Base-by-base conservation (phyloP, 805 yeast genomes). In the Metschnikowia baotianmanensis region DNA sequence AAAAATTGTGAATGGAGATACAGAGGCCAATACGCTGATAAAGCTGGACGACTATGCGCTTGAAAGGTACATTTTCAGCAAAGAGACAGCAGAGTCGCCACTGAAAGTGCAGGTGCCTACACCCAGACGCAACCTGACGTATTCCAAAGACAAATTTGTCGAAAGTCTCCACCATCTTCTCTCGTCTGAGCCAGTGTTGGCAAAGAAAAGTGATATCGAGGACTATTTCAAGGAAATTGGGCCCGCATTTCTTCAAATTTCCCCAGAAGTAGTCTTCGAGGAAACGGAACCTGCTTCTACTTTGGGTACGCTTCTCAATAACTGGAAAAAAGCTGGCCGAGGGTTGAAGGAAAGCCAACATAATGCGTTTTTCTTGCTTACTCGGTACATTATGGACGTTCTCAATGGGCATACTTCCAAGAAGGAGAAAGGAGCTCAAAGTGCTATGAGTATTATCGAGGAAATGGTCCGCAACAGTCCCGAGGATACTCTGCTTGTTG, bases 41-140 rank as follows among this genome's bases (percentile, higher is more conserved):
- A 41, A 32, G 13, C 15, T 12, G 18, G 23, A 28, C 27, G 40
- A 33, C 6, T 20, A 28, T 7, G 40, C 28, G 4, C 19, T 38
- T 31, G 39, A 45, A 15, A 40, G 34, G 34, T 29, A 41, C 4
- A 25, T 55, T 27, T 52, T 55, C 51, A 45, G 53, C 19, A 53
- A 59, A 40, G 61, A 59, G 9, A 55, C 58, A 2, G 53, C 51
- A 4, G 72, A 65, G 7, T 62, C 71, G 1, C 73, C 73, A 0
- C 52, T 67, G 59, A 61, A 57, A 26, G 56, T 64, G 3, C 56
- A 48, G 33, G 48, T 55, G 1, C 55, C 49, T 3, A 54, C 52
- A 4, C 47, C 44, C 13, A 51, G 46, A 25, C 47, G 43, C 6
- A 53, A 52, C 7, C 61, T 57, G 19, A 33, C 36, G 3, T 59